Conservation (phyloP, 2,329 filamentous ascomycete genomes). For the Penicillium sp. region DNA sequence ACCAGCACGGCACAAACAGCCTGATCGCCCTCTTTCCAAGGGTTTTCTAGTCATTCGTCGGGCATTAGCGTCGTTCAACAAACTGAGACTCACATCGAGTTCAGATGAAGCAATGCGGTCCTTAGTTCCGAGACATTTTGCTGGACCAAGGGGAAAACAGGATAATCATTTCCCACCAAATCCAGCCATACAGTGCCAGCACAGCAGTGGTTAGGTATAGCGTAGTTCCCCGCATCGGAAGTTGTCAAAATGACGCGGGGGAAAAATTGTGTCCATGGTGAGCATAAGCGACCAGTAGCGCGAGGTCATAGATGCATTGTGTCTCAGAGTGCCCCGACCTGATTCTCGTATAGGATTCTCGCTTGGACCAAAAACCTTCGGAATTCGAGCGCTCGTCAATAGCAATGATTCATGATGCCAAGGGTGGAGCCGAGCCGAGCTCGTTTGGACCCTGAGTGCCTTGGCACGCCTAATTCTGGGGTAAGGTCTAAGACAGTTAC, state of each 20-base stretch:
- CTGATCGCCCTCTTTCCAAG: not conserved
- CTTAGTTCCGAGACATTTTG: not conserved
- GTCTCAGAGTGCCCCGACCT: slow-evolving; percentile 13
- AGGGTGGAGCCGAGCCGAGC: not conserved
- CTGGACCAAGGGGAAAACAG: not conserved
- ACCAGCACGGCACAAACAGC: not conserved
- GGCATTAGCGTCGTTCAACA: not conserved
- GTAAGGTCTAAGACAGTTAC: slow-evolving; percentile 23
- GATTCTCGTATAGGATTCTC: not conserved
- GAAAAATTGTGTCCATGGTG: not conserved
- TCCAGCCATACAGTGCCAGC: not conserved
- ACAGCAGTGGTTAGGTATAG: not conserved
- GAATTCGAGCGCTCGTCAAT: not conserved
- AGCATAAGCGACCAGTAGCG: not conserved
- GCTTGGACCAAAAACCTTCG: not conserved
- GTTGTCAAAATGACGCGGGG: not conserved
- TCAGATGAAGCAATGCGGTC: not conserved
- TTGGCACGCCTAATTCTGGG: slow-evolving; percentile 6
- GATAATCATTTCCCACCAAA: not conserved
- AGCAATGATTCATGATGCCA: slow-evolving; percentile 7
- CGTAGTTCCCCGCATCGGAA: not conserved
- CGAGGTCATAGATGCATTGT: slow-evolving; percentile 3
- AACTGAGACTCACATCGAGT: not conserved
- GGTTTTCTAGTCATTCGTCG: not conserved
- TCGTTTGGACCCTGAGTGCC: not conserved